These are phyloP conservation scores for Leccinum broughii DNA, from an alignment of 768 basidiomycete species.

Conservation along the genomic window DNA sequence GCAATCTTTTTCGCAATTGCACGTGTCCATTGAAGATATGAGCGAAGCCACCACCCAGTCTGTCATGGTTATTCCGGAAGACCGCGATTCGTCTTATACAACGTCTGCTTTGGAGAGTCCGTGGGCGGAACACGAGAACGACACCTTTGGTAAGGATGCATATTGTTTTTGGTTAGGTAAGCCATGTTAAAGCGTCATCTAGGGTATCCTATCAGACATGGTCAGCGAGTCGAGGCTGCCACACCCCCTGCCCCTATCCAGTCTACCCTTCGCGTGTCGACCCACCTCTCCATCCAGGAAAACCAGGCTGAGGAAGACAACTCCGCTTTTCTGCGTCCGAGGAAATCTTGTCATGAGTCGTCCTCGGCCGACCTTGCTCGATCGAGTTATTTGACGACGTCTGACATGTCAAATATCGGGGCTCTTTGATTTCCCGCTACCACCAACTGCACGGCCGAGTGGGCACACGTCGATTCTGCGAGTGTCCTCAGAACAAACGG, in stretches of 20 bases:
- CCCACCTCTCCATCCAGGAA: constrained; percentile 24
- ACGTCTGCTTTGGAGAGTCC: constrained; percentile 21
- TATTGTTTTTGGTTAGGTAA: background rate
- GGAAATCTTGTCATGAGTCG: constrained; percentile 24
- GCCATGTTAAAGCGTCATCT: background rate
- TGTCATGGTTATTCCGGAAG: constrained; percentile 23
- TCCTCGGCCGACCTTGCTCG: constrained; percentile 37
- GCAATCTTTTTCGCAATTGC: constrained; percentile 9
- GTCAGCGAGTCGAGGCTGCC: constrained; percentile 17
- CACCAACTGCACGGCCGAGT: constrained; percentile 41
- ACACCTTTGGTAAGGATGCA: constrained; percentile 30
- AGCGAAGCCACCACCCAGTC: constrained; percentile 1
- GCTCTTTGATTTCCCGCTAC: constrained; percentile 71
- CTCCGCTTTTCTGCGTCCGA: constrained; percentile 9
- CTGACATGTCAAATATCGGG: constrained; percentile 62
- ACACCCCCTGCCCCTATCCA: constrained; percentile 16
- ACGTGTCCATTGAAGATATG: constrained; percentile 11
- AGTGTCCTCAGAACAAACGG: constrained; percentile 40
- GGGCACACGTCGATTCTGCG: constrained; percentile 44
- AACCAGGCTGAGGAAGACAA: constrained; percentile 7
- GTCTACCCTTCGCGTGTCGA: constrained; percentile 17
- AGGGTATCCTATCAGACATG: constrained; percentile 29
- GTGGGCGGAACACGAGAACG: constrained; percentile 22
- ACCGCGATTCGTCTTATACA: constrained; percentile 25
- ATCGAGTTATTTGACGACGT: constrained; percentile 65